Conservation (phyloP, 768 basidiomycete genomes). For the Leccinum imitatum region DNA sequence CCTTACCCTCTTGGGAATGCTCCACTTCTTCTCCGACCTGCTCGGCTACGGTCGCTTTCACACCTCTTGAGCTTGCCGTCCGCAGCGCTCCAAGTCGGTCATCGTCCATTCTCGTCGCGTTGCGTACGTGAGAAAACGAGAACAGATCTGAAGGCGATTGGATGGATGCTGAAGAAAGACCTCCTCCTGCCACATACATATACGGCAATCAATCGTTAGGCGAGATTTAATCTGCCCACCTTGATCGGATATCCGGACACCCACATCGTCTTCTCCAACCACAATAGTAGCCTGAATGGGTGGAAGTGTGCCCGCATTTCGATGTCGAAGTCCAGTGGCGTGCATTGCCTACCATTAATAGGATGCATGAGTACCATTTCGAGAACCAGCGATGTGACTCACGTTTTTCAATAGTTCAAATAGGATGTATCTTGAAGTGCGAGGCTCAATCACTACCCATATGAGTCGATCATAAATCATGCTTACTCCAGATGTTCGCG, state of each 20-base stretch:
- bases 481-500: slow-evolving; percentile 82
- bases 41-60: slow-evolving; percentile 79
- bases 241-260: slow-evolving; percentile 89
- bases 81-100: slow-evolving; percentile 69
- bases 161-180: slow-evolving; percentile 55
- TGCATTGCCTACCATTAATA: slow-evolving; percentile 57
- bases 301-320: slow-evolving; percentile 44
- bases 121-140: slow-evolving; percentile 86
- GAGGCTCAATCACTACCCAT: neutral
- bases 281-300: slow-evolving; percentile 74
- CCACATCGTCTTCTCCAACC: slow-evolving; percentile 68
- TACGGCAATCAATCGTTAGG: slow-evolving; percentile 5
- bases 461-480: neutral
- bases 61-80: slow-evolving; percentile 57
- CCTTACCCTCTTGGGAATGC: slow-evolving; percentile 26
- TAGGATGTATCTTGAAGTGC: slow-evolving; percentile 63
- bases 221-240: slow-evolving; percentile 42
- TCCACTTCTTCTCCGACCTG: slow-evolving; percentile 48
- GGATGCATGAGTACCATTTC: neutral
- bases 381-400: slow-evolving; percentile 25
- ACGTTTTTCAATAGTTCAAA: slow-evolving; percentile 92
- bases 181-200: slow-evolving; percentile 55
- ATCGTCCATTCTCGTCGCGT: slow-evolving; percentile 65
- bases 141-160: slow-evolving; percentile 74
- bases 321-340: slow-evolving; percentile 59